Conservation (phyloP, 1,139 yeast species). For the Yamadazyma mexicana region DNA sequence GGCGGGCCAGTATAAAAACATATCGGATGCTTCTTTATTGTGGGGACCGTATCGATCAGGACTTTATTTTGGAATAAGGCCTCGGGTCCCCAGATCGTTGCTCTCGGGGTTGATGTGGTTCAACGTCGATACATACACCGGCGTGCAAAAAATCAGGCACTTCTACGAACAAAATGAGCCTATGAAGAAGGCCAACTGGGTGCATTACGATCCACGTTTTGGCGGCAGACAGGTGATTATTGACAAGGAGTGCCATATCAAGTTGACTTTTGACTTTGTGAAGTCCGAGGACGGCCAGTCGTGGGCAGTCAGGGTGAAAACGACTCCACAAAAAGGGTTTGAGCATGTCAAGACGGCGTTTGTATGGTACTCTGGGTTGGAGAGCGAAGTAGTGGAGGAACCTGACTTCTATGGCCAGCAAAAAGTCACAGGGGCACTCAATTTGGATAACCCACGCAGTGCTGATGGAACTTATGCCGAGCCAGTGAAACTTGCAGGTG, state of each 20-base stretch:
- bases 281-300: constrained; percentile 70
- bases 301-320: constrained; percentile 75
- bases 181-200: constrained; percentile 82
- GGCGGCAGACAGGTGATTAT: constrained; percentile 83
- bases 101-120: constrained; percentile 90
- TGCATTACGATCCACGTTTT: constrained; percentile 75
- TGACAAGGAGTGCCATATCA: constrained; percentile 65
- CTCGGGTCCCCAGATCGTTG: constrained; percentile 75
- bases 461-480: constrained; percentile 30
- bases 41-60: constrained; percentile 97
- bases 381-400: constrained; percentile 41
- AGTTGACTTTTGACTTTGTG: constrained; percentile 70
- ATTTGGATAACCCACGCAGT: constrained; percentile 27
- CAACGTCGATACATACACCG: constrained; percentile 59
- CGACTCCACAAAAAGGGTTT: constrained; percentile 55
- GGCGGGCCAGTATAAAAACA: constrained; percentile 23
- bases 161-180: constrained; percentile 75
- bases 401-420: constrained; percentile 17
- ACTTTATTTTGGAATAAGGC: constrained; percentile 81
- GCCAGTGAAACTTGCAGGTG: constrained; percentile 49
- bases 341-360: constrained; percentile 58
- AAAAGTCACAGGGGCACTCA: constrained; percentile 33
- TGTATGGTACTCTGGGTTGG: constrained; percentile 76
- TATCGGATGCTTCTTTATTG: constrained; percentile 37
- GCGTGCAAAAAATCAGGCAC: constrained; percentile 69